These are phyloP conservation scores for Verticillium longisporum DNA, from an alignment of 2,329 filamentous ascomycete species.

Conservation along the genomic window DNA sequence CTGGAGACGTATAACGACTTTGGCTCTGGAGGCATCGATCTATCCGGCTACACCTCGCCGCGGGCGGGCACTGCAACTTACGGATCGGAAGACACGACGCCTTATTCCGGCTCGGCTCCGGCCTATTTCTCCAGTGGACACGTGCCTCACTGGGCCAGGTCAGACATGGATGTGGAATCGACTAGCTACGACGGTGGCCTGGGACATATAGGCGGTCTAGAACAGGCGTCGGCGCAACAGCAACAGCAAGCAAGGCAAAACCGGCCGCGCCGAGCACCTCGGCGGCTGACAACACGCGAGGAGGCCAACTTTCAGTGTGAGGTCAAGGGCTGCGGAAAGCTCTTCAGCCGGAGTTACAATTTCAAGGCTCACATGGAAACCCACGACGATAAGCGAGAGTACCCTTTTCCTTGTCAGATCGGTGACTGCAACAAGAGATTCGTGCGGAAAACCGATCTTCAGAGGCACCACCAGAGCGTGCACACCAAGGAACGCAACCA, in stretches of 20 bases:
- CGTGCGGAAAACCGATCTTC: constrained; percentile 75
- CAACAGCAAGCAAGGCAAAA: constrained; percentile 15
- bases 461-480: constrained; percentile 56
- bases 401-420: constrained; percentile 61
- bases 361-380: constrained; percentile 81
- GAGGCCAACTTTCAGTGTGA: constrained; percentile 67
- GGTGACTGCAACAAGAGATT: constrained; percentile 67
- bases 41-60: constrained; percentile 33
- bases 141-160: constrained; percentile 28
- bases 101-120: constrained; percentile 1
- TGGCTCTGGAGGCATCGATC: constrained; percentile 22
- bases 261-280: constrained; percentile 28
- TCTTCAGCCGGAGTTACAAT: constrained; percentile 81
- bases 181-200: constrained; percentile 3
- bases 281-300: constrained; percentile 56
- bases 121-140: constrained; percentile 6
- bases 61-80: constrained; percentile 26
- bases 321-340: constrained; percentile 63
- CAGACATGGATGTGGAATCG: constrained; percentile 22
- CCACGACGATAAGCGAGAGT: constrained; percentile 67
- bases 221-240: background rate
- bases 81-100: constrained; percentile 8
- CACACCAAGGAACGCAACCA: constrained; percentile 68
- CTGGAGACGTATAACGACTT: constrained; percentile 29
- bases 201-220: background rate